Percentiles rank a stretch among this genome's conserved stretches.
Conservation (phyloP, 2,329 filamentous ascomycete genomes). For the Seiridium cupressi region DNA sequence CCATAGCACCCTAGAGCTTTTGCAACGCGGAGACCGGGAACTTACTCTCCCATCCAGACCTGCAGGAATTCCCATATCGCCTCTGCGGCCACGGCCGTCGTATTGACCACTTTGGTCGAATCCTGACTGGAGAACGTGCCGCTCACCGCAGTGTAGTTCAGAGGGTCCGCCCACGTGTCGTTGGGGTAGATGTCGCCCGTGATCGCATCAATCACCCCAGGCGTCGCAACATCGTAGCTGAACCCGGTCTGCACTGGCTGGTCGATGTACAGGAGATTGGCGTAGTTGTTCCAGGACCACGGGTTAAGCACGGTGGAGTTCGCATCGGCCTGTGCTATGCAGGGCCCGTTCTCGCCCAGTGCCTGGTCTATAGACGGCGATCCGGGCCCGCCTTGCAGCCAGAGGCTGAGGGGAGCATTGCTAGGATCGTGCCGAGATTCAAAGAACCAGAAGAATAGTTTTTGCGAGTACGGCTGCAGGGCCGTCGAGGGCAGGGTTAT, state of each 20-base stretch:
- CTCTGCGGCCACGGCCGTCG: conserved; percentile 47
- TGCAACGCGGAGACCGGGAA: background rate
- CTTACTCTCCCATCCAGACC: conserved; percentile 48
- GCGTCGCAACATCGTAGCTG: conserved; percentile 25
- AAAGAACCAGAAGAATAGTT: conserved; percentile 45
- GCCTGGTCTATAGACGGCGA: conserved; percentile 50
- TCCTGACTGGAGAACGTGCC: conserved; percentile 48
- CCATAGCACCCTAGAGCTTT: background rate
- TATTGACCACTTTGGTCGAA: conserved; percentile 38
- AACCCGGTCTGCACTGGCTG: conserved; percentile 41
- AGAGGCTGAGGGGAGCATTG: conserved; percentile 46
- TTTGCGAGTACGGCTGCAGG: conserved; percentile 41
- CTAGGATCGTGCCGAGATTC: conserved; percentile 23
- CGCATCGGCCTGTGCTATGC: conserved; percentile 48
- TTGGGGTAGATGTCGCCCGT: conserved; percentile 7
- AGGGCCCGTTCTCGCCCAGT: conserved; percentile 53
- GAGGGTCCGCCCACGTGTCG: conserved; percentile 1
- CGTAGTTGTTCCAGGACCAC: conserved; percentile 59
- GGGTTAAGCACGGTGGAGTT: conserved; percentile 50
- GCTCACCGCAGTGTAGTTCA: conserved; percentile 9
- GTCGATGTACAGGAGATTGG: conserved; percentile 66
- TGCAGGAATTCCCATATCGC: conserved; percentile 56
- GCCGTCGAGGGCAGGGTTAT: conserved; percentile 48
- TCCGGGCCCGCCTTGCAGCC: conserved; percentile 60
- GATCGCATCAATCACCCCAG: conserved; percentile 20